Evolutionary conservation across 345 rosid genomes (phyloP), one percentile per base, ranked within the genome.

Genomic region (Passiflora organensis): DNA sequence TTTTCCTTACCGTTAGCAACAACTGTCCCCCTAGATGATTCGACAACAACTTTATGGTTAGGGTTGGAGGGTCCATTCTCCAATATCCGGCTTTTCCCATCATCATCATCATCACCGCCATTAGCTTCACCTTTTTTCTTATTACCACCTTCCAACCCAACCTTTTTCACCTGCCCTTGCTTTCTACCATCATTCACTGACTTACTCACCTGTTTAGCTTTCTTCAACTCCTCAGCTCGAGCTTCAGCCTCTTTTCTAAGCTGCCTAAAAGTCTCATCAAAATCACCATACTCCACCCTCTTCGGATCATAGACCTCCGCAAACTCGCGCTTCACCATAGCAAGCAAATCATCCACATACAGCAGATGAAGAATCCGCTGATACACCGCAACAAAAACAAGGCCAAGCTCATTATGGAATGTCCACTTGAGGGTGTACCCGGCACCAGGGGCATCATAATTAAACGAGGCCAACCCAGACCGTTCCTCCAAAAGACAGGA

Each of bases 401-500:
- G 85, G 9, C 97, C 97, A 16, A 93, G 97, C 43, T 93, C 96
- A 8, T 89, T 93, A 68, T 89, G 91, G 66, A 93, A 93, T 17
- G 96, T 85, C 99, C 97, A 89, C 62, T 89, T 89, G 67, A 93
- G 91, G 58, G 96, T 93, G 63, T 93, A 89, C 19, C 95, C 67
- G 32, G 89, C 85, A 49, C 97, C 94, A 0, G 91, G 81, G 55
- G 80, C 86, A 67, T 85, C 96, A 41, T 89, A 82, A 54, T 81
- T 83, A 51, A 63, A 93, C 0, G 84, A 86, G 5, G 84, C 76
- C 10, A 76, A 79, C 2, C 99, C 99, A 1, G 99, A 93, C 46
- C 97, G 87, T 56, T 93, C 99, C 88, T 93, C 97, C 73, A 93
- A 76, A 10, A 93, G 91, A 54, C 96, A 93, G 4, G 97, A 93